phyloP scores from a whole-genome alignment of 2,329 filamentous ascomycete genomes.

The Phialophora expanda region DNA sequence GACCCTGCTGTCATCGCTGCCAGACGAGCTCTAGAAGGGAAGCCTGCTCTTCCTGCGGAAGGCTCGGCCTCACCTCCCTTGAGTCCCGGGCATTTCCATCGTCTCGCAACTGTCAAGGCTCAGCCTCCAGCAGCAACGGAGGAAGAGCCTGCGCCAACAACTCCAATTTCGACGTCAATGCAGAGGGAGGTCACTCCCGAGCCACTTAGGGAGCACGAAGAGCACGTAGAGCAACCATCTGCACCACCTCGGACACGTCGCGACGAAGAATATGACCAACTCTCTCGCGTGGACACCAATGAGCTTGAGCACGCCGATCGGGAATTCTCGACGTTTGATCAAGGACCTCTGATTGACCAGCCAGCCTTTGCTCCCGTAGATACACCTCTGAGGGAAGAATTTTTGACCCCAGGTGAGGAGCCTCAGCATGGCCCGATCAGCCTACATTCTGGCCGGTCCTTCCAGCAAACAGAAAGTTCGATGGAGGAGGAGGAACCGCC shows the following conservation, averaged over 20 bases:
- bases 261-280: constrained; percentile 60
- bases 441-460: constrained; percentile 30
- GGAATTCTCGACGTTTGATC: constrained; percentile 74
- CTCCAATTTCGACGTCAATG: constrained; percentile 22
- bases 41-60: constrained; percentile 33
- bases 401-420: constrained; percentile 29
- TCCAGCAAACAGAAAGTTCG: constrained; percentile 23
- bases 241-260: constrained; percentile 50
- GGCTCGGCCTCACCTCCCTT: constrained; percentile 36
- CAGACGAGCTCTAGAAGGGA: constrained; percentile 39
- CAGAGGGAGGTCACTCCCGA: constrained; percentile 39
- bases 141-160: neutral
- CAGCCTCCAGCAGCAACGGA: constrained; percentile 3
- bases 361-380: constrained; percentile 78
- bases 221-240: constrained; percentile 40
- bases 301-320: constrained; percentile 53
- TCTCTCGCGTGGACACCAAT: constrained; percentile 65
- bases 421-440: constrained; percentile 38
- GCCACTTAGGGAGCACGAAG: constrained; percentile 42
- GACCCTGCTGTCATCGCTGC: constrained; percentile 38
- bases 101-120: constrained; percentile 21
- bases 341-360: constrained; percentile 84
- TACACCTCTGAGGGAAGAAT: constrained; percentile 44
- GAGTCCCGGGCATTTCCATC: constrained; percentile 37
- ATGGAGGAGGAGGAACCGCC: constrained; percentile 39